Conservation (phyloP, 2,329 filamentous ascomycete species). For the Talaromyces amestolkiae region DNA sequence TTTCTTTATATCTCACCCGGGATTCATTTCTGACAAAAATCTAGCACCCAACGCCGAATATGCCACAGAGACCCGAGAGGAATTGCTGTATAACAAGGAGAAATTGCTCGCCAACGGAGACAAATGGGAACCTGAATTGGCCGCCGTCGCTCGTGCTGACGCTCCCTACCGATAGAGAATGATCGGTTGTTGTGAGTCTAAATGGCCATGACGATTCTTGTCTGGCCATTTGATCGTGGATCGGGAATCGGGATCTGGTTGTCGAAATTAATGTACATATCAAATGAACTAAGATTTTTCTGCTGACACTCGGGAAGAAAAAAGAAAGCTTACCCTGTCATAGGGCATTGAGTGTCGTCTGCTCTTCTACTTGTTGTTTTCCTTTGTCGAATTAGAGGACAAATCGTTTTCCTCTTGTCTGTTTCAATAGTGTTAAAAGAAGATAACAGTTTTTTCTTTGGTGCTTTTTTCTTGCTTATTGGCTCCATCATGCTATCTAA, state of each 20-base stretch:
- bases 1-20: constrained; percentile 10
- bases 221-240: not conserved
- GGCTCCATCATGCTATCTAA: not conserved
- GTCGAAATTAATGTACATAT: constrained; percentile 10
- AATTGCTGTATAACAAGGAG: constrained; percentile 97
- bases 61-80: constrained; percentile 77
- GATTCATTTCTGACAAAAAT: constrained; percentile 22
- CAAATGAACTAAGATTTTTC: constrained; percentile 6
- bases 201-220: not conserved
- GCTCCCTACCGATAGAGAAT: constrained; percentile 73
- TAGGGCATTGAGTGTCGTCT: not conserved
- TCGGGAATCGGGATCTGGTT: not conserved
- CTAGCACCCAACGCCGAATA: constrained; percentile 69
- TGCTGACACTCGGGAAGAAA: not conserved
- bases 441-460: not conserved
- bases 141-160: constrained; percentile 87
- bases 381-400: constrained; percentile 15
- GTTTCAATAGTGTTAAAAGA: constrained; percentile 7
- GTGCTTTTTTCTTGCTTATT: not conserved
- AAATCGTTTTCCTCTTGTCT: constrained; percentile 12
- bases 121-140: constrained; percentile 97
- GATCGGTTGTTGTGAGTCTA: not conserved
- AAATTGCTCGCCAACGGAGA: constrained; percentile 86
- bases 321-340: not conserved
- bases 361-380: constrained; percentile 3